Evolutionary conservation across 768 basidiomycete species (phyloP), one percentile per base, ranked within the genome.

Genomic region (Naganishia kalamii): DNA sequence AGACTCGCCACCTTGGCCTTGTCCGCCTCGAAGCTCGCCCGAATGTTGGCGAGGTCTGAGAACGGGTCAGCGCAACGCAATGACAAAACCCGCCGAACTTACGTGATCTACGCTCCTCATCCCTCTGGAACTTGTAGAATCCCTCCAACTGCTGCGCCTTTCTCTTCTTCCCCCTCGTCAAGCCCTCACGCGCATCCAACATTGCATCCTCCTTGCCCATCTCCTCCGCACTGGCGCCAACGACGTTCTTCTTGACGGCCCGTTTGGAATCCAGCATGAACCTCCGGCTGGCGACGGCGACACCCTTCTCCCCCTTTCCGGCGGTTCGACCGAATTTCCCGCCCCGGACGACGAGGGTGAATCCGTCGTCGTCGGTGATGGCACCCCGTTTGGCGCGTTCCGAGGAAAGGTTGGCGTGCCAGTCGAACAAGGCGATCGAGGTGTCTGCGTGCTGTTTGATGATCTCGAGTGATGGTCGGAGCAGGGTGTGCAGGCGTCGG

Each of bases 331-430:
- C 92, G 71, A 92, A 92, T 23, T 88, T 87, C 13, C 92, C 92
- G 4, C 91, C 90, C 40, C 92, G 83, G n/a, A 87, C 89, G 37
- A 97, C 92, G 13, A 97, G 84, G 12, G 91, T 94, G 76, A 94
- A 97, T 2, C 92, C 92, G 67, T 97, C 92, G 66, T 89, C 91
- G 75, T 97, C 92, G 46, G 94, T 88, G 63, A 94, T 82, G 6
- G 88, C 90, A 72, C 91, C 90, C n/a, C 62, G 57, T 43, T 73
- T 74, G 5, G 74, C 70, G 12, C 72, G 50, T 0, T 69, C 67
- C 2, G 69, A 67, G 11, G 72, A 63, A 19, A 74, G 54, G 21
- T 73, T 44, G 30, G 84, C 83, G 43, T 84, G 79, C 74, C 86
- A 85, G 72, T 94, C 92, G 80, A 85, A 92, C 27, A 85, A 80